Conservation (phyloP, 1,284 basidiomycete species). For the Puccinia polysora region DNA sequence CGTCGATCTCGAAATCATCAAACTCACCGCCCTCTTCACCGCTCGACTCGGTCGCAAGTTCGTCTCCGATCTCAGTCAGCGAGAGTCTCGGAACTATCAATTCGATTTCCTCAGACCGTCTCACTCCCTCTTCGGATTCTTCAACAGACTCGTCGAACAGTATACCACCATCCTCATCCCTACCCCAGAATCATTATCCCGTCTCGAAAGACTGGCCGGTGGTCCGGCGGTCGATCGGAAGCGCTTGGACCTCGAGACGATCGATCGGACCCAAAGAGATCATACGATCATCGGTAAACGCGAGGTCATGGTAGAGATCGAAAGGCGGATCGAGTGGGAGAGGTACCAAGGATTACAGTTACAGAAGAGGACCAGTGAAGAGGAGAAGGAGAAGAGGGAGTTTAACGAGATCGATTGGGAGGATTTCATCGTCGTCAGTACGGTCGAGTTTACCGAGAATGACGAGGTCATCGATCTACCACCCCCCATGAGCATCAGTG, state of each 20-base stretch:
- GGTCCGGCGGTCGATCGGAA: slow-evolving; percentile 31
- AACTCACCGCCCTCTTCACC: slow-evolving; percentile 87
- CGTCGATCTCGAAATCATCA: slow-evolving; percentile 53
- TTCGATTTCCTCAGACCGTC: slow-evolving; percentile 95
- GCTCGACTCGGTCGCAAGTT: slow-evolving; percentile 85
- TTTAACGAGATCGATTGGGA: slow-evolving; percentile 99
- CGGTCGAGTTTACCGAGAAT: slow-evolving; percentile 92
- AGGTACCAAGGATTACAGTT: slow-evolving; percentile 73
- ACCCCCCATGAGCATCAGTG: slow-evolving; percentile 86
- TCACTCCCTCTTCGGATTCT: slow-evolving; percentile 92
- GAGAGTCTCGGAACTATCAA: slow-evolving; percentile 91
- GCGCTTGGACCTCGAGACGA: slow-evolving; percentile 56
- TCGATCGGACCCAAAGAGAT: slow-evolving; percentile 54
- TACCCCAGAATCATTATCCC: slow-evolving; percentile 66
- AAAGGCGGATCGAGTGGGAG: slow-evolving; percentile 82
- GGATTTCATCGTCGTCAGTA: slow-evolving; percentile 97
- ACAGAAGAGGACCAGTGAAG: slow-evolving; percentile 78
- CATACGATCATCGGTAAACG: slow-evolving; percentile 59
- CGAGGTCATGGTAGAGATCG: slow-evolving; percentile 72
- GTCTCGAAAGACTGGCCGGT: slow-evolving; percentile 56
- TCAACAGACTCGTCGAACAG: slow-evolving; percentile 94
- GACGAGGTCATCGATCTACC: slow-evolving; percentile 84
- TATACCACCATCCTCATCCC: slow-evolving; percentile 88
- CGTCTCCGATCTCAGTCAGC: slow-evolving; percentile 73
- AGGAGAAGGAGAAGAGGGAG: slow-evolving; percentile 78